Percentiles rank a stretch among this genome's conserved stretches.
phyloP scores from a whole-genome alignment of 2,329 filamentous ascomycete species.

The Basipetospora chlamydospora region DNA sequence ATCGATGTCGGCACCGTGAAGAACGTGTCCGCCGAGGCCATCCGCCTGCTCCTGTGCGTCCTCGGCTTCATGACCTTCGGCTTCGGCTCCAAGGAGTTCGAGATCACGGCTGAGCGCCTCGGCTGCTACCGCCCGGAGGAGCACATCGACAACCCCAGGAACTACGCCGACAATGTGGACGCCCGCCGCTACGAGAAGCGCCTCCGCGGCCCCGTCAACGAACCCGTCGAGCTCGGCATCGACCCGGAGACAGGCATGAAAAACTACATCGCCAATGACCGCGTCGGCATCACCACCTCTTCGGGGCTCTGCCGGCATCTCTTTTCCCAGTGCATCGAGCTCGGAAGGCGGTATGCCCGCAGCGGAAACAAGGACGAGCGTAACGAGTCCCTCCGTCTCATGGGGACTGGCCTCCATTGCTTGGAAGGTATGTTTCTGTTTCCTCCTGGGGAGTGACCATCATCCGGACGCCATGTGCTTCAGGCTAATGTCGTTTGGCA shows the following conservation, averaged over 20 bases:
- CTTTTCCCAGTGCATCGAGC: conserved; percentile 59
- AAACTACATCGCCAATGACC: conserved; percentile 87
- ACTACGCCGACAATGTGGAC: conserved; percentile 83
- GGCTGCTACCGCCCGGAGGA: conserved; percentile 69
- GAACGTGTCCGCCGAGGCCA: conserved; percentile 77
- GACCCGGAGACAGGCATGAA: conserved; percentile 69
- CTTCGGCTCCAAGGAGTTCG: conserved; percentile 75
- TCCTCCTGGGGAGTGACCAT: background rate
- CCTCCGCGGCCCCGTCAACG: conserved; percentile 70
- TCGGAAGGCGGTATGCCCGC: conserved; percentile 56
- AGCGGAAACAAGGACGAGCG: conserved; percentile 54
- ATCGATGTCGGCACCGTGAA: conserved; percentile 90
- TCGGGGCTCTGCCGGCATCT: conserved; percentile 62
- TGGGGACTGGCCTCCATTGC: conserved; percentile 83
- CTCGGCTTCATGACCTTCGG: conserved; percentile 82
- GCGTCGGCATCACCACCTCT: conserved; percentile 64
- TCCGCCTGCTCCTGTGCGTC: conserved; percentile 77
- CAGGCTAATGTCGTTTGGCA: background rate
- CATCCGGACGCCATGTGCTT: background rate
- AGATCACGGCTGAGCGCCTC: conserved; percentile 66
- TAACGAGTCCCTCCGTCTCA: conserved; percentile 70
- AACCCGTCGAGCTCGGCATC: conserved; percentile 61
- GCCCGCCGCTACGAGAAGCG: conserved; percentile 68
- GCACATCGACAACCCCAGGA: conserved; percentile 63
- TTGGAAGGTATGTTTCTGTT: conserved; percentile 46